Evolutionary conservation across 495 filamentous ascomycete genomes (phyloP).

Genomic region (Evernia prunastri): DNA sequence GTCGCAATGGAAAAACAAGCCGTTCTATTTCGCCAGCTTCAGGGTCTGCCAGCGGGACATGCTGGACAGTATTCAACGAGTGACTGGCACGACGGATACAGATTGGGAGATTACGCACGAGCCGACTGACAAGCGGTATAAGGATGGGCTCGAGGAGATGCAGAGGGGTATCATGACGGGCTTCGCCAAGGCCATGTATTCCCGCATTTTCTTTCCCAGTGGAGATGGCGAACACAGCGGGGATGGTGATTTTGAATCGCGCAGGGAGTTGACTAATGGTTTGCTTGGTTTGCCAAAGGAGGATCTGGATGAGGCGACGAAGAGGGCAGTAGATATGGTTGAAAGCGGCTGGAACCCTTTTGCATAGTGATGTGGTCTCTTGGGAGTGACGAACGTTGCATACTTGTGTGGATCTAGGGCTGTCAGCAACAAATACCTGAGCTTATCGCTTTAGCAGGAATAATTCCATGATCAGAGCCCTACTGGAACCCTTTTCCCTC

Average conservation of each 20-base stretch:
- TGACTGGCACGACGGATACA: slow-evolving; percentile 40
- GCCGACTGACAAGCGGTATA: slow-evolving; percentile 37
- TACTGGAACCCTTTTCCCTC: too few relatives aligned
- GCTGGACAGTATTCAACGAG: slow-evolving; percentile 44
- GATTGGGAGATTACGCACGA: slow-evolving; percentile 52
- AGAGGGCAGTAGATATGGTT: slow-evolving; percentile 30
- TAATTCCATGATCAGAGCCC: too few relatives aligned
- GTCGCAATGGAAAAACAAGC: slow-evolving; percentile 34
- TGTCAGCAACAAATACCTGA: too few relatives aligned
- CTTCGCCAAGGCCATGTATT: slow-evolving; percentile 47
- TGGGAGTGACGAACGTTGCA: too few relatives aligned
- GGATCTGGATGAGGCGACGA: slow-evolving; percentile 50
- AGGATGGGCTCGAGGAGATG: slow-evolving; percentile 37
- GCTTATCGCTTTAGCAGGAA: too few relatives aligned
- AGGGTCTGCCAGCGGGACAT: slow-evolving; percentile 45
- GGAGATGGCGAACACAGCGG: slow-evolving; percentile 38
- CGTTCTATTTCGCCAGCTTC: slow-evolving; percentile 41
- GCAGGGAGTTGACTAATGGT: slow-evolving; percentile 38
- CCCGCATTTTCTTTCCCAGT: slow-evolving; percentile 42
- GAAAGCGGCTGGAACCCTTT: slow-evolving; percentile 16
- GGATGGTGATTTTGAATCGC: slow-evolving; percentile 33
- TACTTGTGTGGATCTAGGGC: too few relatives aligned
- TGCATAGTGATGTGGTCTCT: background rate
- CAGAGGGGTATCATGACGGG: slow-evolving; percentile 30
- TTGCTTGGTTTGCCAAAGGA: slow-evolving; percentile 49